A percentile compares a stretch with the other conserved stretches of the same genome.
Conservation (phyloP, 1,139 yeast genomes). For the Saccharomyces hybrid region DNA sequence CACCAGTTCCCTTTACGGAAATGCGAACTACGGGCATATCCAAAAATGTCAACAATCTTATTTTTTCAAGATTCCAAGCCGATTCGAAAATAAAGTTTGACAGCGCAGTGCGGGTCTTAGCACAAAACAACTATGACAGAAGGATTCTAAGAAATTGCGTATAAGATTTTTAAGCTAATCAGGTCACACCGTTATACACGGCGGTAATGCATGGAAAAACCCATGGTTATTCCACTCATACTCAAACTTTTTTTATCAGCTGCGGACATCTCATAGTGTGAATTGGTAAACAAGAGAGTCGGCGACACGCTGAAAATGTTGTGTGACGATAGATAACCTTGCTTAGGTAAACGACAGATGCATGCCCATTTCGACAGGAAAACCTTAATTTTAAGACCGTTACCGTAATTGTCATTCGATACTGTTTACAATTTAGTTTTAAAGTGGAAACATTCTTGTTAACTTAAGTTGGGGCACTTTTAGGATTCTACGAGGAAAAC, state of each 20-base stretch:
- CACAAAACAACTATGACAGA: not conserved
- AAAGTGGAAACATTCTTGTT: not conserved
- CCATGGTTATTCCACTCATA: not conserved
- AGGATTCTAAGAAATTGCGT: not conserved
- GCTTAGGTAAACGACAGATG: not conserved
- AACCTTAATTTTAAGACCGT: not conserved
- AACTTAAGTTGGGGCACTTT: not conserved
- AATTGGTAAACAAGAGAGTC: not conserved
- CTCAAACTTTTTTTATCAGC: not conserved
- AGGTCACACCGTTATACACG: not conserved
- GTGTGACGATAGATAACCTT: not conserved
- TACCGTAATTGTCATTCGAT: not conserved
- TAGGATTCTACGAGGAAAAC: not conserved
- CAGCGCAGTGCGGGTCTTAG: no score
- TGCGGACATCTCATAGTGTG: not conserved
- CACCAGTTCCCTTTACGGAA: not conserved
- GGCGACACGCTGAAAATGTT: not conserved
- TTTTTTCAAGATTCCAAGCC: not conserved
- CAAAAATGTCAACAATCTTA: not conserved
- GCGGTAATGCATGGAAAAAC: not conserved
- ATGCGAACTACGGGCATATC: not conserved
- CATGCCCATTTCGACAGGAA: not conserved
- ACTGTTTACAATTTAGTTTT: not conserved
- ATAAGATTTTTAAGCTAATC: not conserved
- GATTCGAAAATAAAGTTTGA: not conserved